Percentiles rank a stretch among this genome's conserved stretches.
Conservation (phyloP, 2,329 filamentous ascomycete genomes). For the Stagonosporopsis cucurbitacearum region DNA sequence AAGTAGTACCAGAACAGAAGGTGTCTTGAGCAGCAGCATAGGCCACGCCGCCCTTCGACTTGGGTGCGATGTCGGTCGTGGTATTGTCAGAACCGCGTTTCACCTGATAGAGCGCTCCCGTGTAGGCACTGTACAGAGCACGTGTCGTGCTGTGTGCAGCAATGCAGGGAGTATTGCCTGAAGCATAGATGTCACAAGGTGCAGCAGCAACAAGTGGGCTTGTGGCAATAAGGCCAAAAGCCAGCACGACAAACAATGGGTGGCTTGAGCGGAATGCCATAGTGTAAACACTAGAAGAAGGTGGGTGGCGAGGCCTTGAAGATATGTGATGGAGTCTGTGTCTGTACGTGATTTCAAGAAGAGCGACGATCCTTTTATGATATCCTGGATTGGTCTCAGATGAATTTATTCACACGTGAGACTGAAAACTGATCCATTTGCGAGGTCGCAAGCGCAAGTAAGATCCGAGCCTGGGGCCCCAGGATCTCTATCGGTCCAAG, state of each 20-base stretch:
- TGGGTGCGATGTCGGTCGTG: slow-evolving; percentile 58
- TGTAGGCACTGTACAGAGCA: slow-evolving; percentile 63
- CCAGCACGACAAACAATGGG: slow-evolving; percentile 20
- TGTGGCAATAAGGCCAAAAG: slow-evolving; percentile 47
- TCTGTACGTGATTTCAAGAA: background rate
- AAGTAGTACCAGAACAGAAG: slow-evolving; percentile 67
- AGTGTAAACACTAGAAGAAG: background rate
- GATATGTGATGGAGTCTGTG: background rate
- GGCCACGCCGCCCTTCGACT: slow-evolving; percentile 66
- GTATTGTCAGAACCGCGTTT: slow-evolving; percentile 61
- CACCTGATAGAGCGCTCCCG: slow-evolving; percentile 65
- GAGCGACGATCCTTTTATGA: background rate
- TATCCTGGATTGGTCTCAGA: background rate
- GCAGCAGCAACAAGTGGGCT: slow-evolving; percentile 57
- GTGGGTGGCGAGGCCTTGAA: background rate
- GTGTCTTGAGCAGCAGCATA: slow-evolving; percentile 66
- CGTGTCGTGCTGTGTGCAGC: slow-evolving; percentile 71
- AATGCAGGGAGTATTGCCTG: slow-evolving; percentile 66
- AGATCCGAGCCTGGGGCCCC: slow-evolving; percentile 7
- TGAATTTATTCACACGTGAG: too few relatives aligned
- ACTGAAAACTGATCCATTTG: background rate
- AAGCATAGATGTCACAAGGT: slow-evolving; percentile 68
- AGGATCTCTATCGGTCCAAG: background rate
- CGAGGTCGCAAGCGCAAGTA: background rate
- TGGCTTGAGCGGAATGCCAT: slow-evolving; percentile 17